Percentiles rank a stretch among this genome's conserved stretches.
Conservation (phyloP, 2,329 filamentous ascomycete species). For the Aspergillus piperis region DNA sequence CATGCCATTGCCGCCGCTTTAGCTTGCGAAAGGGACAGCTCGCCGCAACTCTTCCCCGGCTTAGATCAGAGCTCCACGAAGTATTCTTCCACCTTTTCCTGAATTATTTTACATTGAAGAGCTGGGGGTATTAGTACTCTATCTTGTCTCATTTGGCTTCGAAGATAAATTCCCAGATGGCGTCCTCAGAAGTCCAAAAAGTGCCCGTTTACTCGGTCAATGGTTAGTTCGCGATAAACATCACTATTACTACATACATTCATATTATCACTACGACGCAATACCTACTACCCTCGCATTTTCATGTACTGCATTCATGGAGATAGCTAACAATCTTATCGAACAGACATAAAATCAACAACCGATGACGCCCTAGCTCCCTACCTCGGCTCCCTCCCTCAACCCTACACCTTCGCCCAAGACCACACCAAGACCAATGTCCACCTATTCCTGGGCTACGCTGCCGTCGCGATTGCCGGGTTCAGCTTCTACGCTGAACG, state of each 20-base stretch:
- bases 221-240: conserved; percentile 33
- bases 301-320: not conserved
- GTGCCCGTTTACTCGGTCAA: conserved; percentile 49
- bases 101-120: not conserved
- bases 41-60: conserved; percentile 33
- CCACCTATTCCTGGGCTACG: conserved; percentile 79
- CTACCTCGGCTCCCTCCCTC: conserved; percentile 84
- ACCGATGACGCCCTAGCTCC: conserved; percentile 92
- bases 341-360: conserved; percentile 88
- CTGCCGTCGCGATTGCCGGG: conserved; percentile 75
- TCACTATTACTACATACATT: not conserved
- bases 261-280: not conserved
- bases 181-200: conserved; percentile 37
- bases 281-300: not conserved
- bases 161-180: conserved; percentile 20
- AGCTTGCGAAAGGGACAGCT: conserved; percentile 37
- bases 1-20: conserved; percentile 22
- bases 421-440: conserved; percentile 79
- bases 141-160: not conserved
- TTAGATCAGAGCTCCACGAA: not conserved
- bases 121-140: not conserved
- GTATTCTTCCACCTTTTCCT: not conserved
- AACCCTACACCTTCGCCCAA: conserved; percentile 66
- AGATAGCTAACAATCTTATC: conserved; percentile 8
- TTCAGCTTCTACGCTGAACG: conserved; percentile 91